Base-by-base conservation (phyloP, 495 filamentous ascomycete genomes). In the Podospora sp. region DNA sequence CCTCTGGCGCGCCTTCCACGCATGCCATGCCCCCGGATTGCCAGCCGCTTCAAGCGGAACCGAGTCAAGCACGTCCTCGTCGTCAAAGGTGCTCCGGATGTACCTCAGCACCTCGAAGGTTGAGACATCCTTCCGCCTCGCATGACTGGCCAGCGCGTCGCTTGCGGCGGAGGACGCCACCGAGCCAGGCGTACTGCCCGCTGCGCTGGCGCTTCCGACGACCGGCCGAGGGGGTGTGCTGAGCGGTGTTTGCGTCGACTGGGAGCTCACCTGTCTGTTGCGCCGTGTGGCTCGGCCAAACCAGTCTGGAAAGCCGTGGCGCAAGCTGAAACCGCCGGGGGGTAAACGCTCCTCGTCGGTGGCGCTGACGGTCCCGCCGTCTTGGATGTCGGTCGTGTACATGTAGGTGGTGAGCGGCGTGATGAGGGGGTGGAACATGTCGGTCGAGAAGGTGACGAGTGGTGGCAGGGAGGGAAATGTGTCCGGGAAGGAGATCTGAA, bases 391-490 rank as follows among this genome's bases (percentile, higher is more conserved):
- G 24, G 91, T 92, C 56, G 91, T 90, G 80, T 94, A 95, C 66
- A 92, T 94, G 77, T 96, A 92, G 2, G 92, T 96, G 6, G 92
- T 97, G 16, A 94, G 83, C 21, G 94, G 92, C 2, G 93, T 90
- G 72, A 98, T 88, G 26, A 99, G 84, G 14, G 94, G 95, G 78
- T 99, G 94, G 76, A 97, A 99, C 61, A 97, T 88, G 70, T 97
- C 94, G 52, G 91, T 95, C 27, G 86, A 82, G 76, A 99, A 96
- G 50, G 88, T 94, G 58, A 99, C 88, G 5, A 92, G 82, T 6
- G 95, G 95, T 50, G 95, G 91, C 8, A 90, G 78, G 35, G 82
- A 78, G 5, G 95, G 95, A 73, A 97, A 97, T 26, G 83, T 82
- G 68, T 89, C 80, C 9, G 95, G 92, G 75, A 97, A 97, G 60